Conservation (phyloP, 2,329 filamentous ascomycete genomes). For the Phialemoniopsis sp. region DNA sequence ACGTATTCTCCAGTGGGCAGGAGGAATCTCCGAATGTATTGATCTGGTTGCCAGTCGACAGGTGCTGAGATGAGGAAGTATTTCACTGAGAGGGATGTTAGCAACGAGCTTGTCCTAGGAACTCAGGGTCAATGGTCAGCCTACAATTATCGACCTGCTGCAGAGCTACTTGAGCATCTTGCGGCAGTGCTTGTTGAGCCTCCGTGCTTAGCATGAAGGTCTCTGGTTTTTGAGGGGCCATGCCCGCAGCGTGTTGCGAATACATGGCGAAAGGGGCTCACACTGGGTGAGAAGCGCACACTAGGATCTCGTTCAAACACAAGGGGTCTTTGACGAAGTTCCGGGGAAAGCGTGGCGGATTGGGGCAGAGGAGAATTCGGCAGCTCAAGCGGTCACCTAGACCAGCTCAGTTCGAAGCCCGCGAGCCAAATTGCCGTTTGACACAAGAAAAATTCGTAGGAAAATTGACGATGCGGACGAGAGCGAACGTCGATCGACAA, state of each 20-base stretch:
- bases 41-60: conserved; percentile 94
- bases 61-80: conserved; percentile 99
- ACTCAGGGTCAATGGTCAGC: too few relatives aligned
- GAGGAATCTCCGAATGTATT: conserved; percentile 94
- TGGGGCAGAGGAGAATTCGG: too few relatives aligned
- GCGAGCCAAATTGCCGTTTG: background rate
- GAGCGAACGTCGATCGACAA: background rate
- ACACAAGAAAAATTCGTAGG: background rate
- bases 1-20: conserved; percentile 98
- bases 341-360: too few relatives aligned
- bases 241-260: conserved; percentile 76
- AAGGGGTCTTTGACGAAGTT: too few relatives aligned
- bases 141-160: conserved; percentile 97
- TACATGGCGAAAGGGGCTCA: conserved; percentile 55
- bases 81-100: conserved; percentile 64
- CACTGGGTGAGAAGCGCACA: too few relatives aligned
- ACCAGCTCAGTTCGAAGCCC: too few relatives aligned
- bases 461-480: background rate
- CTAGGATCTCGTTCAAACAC: too few relatives aligned
- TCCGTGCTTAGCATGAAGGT: conserved; percentile 98
- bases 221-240: conserved; percentile 95
- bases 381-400: too few relatives aligned
- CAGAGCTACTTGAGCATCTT: conserved; percentile 93
- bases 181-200: conserved; percentile 91
- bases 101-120: too few relatives aligned